phyloP scores from a whole-genome alignment of 164 flowering plant genomes.

The Brasenia schreberi region DNA sequence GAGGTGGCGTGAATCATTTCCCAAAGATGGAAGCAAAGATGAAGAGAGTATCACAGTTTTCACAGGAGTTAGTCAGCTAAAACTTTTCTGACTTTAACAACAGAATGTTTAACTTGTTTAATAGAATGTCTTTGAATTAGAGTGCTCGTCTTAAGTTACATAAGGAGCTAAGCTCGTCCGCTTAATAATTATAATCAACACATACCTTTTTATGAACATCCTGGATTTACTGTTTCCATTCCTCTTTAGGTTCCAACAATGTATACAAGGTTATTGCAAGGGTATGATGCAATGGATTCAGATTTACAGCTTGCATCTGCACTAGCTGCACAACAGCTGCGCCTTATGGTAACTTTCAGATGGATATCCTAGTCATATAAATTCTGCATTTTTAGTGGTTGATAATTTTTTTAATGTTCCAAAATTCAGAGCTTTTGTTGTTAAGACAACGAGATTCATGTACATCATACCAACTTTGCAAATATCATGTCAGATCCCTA shows the following conservation, averaged over 20 bases:
- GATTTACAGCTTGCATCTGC: conserved; percentile 55
- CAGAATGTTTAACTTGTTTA: too few species aligned
- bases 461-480: too few species aligned
- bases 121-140: background rate
- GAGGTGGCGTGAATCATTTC: conserved; percentile 96
- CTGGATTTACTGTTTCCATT: background rate
- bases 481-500: too few species aligned
- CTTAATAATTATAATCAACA: background rate
- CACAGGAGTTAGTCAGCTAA: conserved; percentile 70
- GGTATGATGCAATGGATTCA: conserved; percentile 81
- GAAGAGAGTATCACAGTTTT: conserved; percentile 76
- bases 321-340: conserved; percentile 73
- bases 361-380: conserved; percentile 1
- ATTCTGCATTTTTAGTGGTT: background rate
- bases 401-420: too few species aligned
- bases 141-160: background rate
- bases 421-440: too few species aligned
- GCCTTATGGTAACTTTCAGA: conserved; percentile 69
- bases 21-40: conserved; percentile 40
- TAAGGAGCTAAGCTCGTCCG: background rate
- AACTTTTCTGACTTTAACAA: background rate
- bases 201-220: background rate
- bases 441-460: too few species aligned
- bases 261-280: conserved; percentile 91
- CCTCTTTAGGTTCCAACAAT: conserved; percentile 86